Evolutionary conservation across 495 filamentous ascomycete species (phyloP).

Genomic region (Penicillium lagena): DNA sequence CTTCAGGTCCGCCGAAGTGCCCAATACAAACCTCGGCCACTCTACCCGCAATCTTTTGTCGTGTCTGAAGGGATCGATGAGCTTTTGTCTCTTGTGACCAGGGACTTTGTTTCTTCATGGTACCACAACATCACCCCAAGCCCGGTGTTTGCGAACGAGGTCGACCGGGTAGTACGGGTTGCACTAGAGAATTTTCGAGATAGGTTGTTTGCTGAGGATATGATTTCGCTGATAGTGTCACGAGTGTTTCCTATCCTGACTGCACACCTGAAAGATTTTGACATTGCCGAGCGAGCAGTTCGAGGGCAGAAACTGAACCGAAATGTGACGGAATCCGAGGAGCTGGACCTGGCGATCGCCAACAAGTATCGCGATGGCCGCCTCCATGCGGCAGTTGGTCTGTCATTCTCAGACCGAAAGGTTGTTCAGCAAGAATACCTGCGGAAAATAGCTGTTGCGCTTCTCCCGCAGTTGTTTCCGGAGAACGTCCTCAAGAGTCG

Average conservation of each 20-base stretch:
- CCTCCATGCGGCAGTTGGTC: slow-evolving; percentile 80
- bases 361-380: slow-evolving; percentile 85
- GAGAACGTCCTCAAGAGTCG: slow-evolving; percentile 67
- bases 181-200: slow-evolving; percentile 67
- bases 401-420: slow-evolving; percentile 76
- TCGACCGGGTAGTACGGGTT: slow-evolving; percentile 70
- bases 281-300: slow-evolving; percentile 80
- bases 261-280: slow-evolving; percentile 84
- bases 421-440: slow-evolving; percentile 81
- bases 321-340: slow-evolving; percentile 91
- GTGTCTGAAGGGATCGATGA: slow-evolving; percentile 78
- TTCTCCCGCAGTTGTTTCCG: slow-evolving; percentile 75
- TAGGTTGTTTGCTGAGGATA: slow-evolving; percentile 62
- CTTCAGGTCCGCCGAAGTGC: slow-evolving; percentile 47
- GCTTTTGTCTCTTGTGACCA: slow-evolving; percentile 66
- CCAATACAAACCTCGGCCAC: slow-evolving; percentile 46
- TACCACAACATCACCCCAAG: slow-evolving; percentile 79
- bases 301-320: slow-evolving; percentile 80
- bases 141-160: slow-evolving; percentile 72
- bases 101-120: slow-evolving; percentile 87
- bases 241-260: slow-evolving; percentile 84
- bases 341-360: slow-evolving; percentile 90
- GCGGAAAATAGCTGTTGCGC: slow-evolving; percentile 56
- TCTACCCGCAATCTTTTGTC: slow-evolving; percentile 72
- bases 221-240: slow-evolving; percentile 73